Evolutionary conservation across 1,139 yeast genomes (phyloP).

Genomic region (Saccharomyces hybrid): DNA sequence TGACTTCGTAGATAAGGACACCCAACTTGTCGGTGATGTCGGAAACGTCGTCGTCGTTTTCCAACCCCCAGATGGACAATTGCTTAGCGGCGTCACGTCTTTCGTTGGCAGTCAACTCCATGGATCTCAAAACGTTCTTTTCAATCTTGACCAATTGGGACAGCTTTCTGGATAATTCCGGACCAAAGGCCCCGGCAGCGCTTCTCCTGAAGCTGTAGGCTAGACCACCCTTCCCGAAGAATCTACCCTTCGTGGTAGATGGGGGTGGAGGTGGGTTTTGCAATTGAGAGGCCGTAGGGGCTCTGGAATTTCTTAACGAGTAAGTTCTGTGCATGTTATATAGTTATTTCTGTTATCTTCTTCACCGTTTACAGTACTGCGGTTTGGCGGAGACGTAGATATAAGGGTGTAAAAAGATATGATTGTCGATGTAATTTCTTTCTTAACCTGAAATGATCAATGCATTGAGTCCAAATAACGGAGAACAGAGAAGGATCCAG

Average conservation of each 20-base stretch:
- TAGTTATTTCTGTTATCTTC: not conserved
- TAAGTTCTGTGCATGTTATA: conserved; percentile 88
- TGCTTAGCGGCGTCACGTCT: conserved; percentile 96
- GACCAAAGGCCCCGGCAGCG: conserved; percentile 91
- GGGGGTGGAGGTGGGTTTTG: conserved; percentile 94
- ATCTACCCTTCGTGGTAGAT: conserved; percentile 76
- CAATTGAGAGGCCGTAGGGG: conserved; percentile 93
- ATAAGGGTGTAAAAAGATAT: not conserved
- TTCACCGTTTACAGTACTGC: not conserved
- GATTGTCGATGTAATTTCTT: not conserved
- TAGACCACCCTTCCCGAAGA: conserved; percentile 86
- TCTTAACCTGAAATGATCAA: not conserved
- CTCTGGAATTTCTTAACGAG: conserved; percentile 88
- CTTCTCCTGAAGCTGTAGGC: conserved; percentile 75
- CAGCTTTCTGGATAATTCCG: conserved; percentile 87
- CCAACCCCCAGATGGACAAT: conserved; percentile 96
- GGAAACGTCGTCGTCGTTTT: conserved; percentile 91
- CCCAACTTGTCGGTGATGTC: conserved; percentile 97
- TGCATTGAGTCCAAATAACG: not conserved
- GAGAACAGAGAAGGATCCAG: not conserved
- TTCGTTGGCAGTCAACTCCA: conserved; percentile 90
- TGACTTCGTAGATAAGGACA: conserved; percentile 89
- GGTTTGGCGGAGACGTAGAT: not conserved
- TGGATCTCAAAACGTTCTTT: conserved; percentile 89
- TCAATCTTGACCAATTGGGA: conserved; percentile 90